Evolutionary conservation across 805 yeast genomes (phyloP).

Genomic region (Zygosaccharomyces pseudorouxii): DNA sequence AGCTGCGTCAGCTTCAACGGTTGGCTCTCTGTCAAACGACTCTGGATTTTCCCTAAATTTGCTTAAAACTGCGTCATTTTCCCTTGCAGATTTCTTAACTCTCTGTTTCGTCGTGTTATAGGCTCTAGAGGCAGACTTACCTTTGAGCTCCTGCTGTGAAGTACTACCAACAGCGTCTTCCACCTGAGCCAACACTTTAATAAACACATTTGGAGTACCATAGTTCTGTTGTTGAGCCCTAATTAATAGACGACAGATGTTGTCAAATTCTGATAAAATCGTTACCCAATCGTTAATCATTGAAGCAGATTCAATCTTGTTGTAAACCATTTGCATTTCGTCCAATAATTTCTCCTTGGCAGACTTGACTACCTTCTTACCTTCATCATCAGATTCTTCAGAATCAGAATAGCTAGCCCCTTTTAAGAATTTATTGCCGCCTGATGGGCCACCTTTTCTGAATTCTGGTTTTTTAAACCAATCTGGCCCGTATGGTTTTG

Average conservation of each 20-base stretch:
- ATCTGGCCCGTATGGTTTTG: conserved; percentile 41
- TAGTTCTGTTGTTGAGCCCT: conserved; percentile 71
- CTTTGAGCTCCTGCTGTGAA: conserved; percentile 58
- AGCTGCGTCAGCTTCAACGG: conserved; percentile 27
- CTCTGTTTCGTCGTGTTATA: conserved; percentile 86
- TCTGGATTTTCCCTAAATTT: conserved; percentile 67
- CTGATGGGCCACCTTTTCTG: conserved; percentile 33
- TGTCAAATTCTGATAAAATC: conserved; percentile 73
- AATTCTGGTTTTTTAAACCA: conserved; percentile 41
- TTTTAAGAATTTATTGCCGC: conserved; percentile 35
- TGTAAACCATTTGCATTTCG: conserved; percentile 67
- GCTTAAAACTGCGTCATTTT: conserved; percentile 55
- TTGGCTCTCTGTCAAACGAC: conserved; percentile 55
- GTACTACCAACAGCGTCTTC: conserved; percentile 62
- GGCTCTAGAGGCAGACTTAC: conserved; percentile 83
- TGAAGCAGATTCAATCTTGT: conserved; percentile 63
- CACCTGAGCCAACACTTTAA: conserved; percentile 63
- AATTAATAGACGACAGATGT: conserved; percentile 58
- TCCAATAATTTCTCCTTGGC: conserved; percentile 91
- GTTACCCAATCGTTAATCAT: conserved; percentile 74
- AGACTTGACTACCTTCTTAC: conserved; percentile 81
- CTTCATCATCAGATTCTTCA: conserved; percentile 56
- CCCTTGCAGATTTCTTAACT: conserved; percentile 72
- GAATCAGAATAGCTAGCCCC: conserved; percentile 37
- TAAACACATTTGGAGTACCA: conserved; percentile 65